Evolutionary conservation across 2,329 filamentous ascomycete species (phyloP), one percentile per base, ranked within the genome.

Genomic region (Lachnellula subtilissima): DNA sequence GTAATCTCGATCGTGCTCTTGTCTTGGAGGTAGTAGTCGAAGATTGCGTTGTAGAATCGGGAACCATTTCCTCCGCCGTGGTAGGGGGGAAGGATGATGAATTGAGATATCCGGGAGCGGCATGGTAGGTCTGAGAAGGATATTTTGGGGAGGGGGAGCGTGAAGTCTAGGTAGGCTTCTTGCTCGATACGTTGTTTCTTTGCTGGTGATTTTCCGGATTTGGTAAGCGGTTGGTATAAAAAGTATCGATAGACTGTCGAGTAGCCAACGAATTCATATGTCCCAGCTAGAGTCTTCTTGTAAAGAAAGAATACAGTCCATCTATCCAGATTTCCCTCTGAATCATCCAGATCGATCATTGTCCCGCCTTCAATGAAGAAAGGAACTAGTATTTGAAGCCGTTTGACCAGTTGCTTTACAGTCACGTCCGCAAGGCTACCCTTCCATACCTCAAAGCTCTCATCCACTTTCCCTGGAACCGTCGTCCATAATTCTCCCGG

Each of bases 301-400:
- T 88, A 93, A 54, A 96, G 77, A 64, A 96, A 85, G 74, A 91
- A 97, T n/a, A 97, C 75, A 0, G 89, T 91, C 94, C 94, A 99
- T 65, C 93, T 83, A 58, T 91, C 83, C 19, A 87, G 73, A 0
- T 84, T 86, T 78, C 84, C 87, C 59, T 92, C 87, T 0, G 87
- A 81, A 52, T 88, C 80, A 40, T 91, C 84, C 2, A 87, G 75
- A 15, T 82, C 60, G 47, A 97, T 85, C 39, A 84, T 84, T 4
- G 84, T 88, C n/a, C 92, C 94, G 28, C 90, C 94, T 71, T 99
- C 95, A 59, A 99, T 97, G 71, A 91, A 95, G 57, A 97, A 78
- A 15, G 90, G 84, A 5, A 92, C 83, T 37, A 96, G 77, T 54
- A 97, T 84, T 73, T 96, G 91, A 61, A 95, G 82, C 52, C 92